Percentiles rank a stretch among this genome's conserved stretches.
phyloP scores from a whole-genome alignment of 768 basidiomycete species.

The Filobasidium floriforme region DNA sequence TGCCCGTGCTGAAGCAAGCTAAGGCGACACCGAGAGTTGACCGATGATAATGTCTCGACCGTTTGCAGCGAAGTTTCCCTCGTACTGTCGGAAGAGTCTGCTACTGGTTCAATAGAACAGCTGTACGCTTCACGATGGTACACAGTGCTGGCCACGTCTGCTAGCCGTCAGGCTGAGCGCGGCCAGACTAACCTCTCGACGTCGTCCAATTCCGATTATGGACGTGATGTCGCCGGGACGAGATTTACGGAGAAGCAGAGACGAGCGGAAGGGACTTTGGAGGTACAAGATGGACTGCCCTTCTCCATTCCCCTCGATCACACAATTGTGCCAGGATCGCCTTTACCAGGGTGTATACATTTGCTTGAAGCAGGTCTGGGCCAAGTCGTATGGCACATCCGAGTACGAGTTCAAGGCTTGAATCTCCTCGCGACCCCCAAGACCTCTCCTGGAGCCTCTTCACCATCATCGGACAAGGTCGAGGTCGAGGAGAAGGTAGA shows the following conservation, averaged over 20 bases:
- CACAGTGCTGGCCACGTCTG: conserved; percentile 9
- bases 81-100: conserved; percentile 28
- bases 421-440: neutral
- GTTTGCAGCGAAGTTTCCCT: conserved; percentile 26
- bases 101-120: conserved; percentile 23
- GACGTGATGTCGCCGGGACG: too few species aligned
- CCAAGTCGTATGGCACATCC: conserved; percentile 31
- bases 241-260: neutral
- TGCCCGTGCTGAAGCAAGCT: too few species aligned
- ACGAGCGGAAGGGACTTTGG: neutral
- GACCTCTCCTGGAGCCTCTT: conserved; percentile 10
- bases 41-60: neutral
- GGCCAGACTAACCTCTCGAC: neutral
- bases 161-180: conserved; percentile 14
- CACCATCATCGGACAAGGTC: neutral
- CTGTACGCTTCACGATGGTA: conserved; percentile 26
- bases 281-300: neutral
- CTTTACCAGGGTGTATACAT: conserved; percentile 38
- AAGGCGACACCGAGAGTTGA: too few species aligned
- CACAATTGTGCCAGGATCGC: conserved; percentile 20
- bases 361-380: conserved; percentile 29
- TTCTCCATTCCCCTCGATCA: neutral
- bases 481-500: neutral
- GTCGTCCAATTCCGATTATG: neutral
- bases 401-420: conserved; percentile 24